Percentiles rank a stretch among this genome's conserved stretches.
These are phyloP conservation scores for Acer saccharum DNA, from an alignment of 345 rosid species.

Conservation along the genomic window DNA sequence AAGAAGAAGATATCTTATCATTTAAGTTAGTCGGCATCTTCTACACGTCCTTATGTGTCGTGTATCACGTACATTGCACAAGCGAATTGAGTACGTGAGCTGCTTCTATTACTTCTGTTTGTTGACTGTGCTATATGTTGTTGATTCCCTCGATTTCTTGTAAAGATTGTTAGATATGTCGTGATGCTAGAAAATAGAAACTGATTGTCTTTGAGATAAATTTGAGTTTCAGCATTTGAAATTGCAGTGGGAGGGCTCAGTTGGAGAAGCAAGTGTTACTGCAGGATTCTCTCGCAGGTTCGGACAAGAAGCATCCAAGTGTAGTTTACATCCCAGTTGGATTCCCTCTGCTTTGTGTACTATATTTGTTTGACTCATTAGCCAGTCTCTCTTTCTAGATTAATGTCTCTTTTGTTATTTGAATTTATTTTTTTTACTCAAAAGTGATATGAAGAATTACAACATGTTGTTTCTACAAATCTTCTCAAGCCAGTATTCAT, in stretches of 20 bases:
- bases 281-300: background rate
- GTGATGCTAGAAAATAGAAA: background rate
- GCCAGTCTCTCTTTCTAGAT: background rate
- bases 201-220: background rate
- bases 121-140: too few species aligned
- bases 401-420: background rate
- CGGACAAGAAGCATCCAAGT: background rate
- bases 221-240: background rate
- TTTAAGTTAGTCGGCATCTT: too few species aligned
- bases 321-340: constrained; percentile 14
- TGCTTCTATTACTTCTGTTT: too few species aligned
- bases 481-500: background rate
- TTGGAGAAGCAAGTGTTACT: background rate
- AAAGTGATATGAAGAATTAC: background rate
- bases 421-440: background rate
- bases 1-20: too few species aligned
- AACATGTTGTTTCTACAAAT: background rate
- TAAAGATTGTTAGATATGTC: too few species aligned
- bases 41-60: too few species aligned
- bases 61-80: too few species aligned
- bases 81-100: too few species aligned
- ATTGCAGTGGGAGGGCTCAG: background rate
- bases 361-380: background rate
- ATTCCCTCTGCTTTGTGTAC: background rate
- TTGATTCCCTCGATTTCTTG: too few species aligned